phyloP scores from a whole-genome alignment of 2,329 filamentous ascomycete species.

The Septoria linicola region DNA sequence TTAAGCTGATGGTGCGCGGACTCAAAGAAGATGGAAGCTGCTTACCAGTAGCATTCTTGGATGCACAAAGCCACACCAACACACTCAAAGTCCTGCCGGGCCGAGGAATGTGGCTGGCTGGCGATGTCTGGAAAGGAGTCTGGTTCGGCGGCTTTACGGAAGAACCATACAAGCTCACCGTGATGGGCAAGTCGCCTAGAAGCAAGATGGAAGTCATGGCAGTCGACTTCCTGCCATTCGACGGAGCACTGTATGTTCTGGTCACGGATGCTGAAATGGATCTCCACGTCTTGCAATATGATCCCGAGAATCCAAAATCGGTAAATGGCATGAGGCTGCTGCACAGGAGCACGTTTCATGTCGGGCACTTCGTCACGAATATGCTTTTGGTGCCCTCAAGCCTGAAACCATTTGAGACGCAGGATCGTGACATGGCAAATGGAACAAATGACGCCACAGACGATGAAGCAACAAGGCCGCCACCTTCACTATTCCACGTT shows the following conservation, averaged over 20 bases:
- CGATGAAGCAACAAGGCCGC: constrained; percentile 23
- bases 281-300: constrained; percentile 86
- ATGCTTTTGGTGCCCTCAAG: constrained; percentile 74
- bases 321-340: constrained; percentile 84
- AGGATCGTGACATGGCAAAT: constrained; percentile 26
- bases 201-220: constrained; percentile 74
- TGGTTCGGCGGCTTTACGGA: constrained; percentile 98
- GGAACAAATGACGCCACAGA: constrained; percentile 33
- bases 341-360: constrained; percentile 82
- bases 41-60: constrained; percentile 92
- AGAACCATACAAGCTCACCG: constrained; percentile 91
- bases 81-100: constrained; percentile 79
- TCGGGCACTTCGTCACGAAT: constrained; percentile 73
- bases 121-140: constrained; percentile 86
- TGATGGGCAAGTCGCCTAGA: constrained; percentile 78
- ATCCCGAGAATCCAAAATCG: constrained; percentile 93
- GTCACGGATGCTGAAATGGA: constrained; percentile 82
- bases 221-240: constrained; percentile 85
- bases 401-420: constrained; percentile 46
- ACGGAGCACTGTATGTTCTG: constrained; percentile 77
- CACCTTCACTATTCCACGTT: constrained; percentile 49
- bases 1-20: constrained; percentile 95
- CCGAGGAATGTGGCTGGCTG: constrained; percentile 82
- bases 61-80: constrained; percentile 92
- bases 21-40: constrained; percentile 93